phyloP scores from a whole-genome alignment of 352 stramenopile genomes.

The Stephanocyclus meneghinianus region DNA sequence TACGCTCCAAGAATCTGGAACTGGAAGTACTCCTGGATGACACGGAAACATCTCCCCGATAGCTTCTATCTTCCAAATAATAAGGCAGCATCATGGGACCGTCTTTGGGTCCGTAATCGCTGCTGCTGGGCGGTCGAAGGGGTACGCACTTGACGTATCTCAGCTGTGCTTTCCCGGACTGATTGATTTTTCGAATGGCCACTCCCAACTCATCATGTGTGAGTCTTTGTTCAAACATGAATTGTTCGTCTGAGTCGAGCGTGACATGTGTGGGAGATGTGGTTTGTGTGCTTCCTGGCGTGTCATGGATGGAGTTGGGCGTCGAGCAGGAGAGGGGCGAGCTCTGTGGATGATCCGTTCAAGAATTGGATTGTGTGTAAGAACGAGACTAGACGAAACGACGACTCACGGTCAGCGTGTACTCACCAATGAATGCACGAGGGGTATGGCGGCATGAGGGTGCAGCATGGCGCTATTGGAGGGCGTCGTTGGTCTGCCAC shows the following conservation, averaged over 20 bases:
- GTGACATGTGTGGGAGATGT: neutral
- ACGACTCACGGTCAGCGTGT: no score
- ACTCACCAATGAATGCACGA: no score
- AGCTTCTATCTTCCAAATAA: neutral
- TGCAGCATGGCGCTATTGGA: no score
- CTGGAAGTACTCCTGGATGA: conserved; percentile 16
- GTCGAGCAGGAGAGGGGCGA: no score
- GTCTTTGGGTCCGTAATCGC: conserved; percentile 13
- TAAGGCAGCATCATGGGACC: neutral
- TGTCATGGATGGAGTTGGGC: no score
- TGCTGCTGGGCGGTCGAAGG: conserved; percentile 31
- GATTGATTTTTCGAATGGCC: conserved; percentile 80
- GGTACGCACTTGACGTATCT: conserved; percentile 75
- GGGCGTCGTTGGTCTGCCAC: no score
- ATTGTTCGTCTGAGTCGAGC: conserved; percentile 72
- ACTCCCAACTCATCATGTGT: conserved; percentile 72
- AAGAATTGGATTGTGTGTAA: no score
- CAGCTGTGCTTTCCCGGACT: conserved; percentile 76
- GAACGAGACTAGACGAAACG: no score
- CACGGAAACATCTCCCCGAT: conserved; percentile 14
- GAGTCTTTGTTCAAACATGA: conserved; percentile 77
- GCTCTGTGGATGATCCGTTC: no score
- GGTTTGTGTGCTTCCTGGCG: neutral
- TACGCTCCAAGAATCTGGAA: conserved; percentile 20
- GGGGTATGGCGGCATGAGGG: no score